These are phyloP conservation scores for Craterostigma plantagineum DNA, from an alignment of 257 asterid genomes.

Conservation along the genomic window DNA sequence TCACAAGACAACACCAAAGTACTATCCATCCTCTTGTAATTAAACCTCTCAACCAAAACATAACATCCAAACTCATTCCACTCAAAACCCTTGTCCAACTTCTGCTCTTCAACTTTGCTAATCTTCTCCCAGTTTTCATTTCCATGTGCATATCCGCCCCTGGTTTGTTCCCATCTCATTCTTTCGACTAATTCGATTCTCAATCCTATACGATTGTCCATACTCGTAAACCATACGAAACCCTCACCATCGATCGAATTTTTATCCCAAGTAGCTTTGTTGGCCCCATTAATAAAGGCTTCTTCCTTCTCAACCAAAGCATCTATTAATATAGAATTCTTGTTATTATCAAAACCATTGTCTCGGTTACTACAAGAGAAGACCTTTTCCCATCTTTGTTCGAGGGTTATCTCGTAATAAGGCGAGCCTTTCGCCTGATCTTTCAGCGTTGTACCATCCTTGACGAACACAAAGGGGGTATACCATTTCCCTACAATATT, in stretches of 20 bases:
- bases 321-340: slow-evolving; percentile 17
- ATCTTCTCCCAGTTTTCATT: slow-evolving; percentile 15
- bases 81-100: slow-evolving; percentile 4
- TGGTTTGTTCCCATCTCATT: slow-evolving; percentile 47
- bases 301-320: slow-evolving; percentile 16
- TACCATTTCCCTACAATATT: slow-evolving; percentile 43
- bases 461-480: slow-evolving; percentile 40
- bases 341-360: background rate
- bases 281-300: slow-evolving; percentile 12
- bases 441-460: slow-evolving; percentile 20
- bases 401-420: slow-evolving; percentile 35
- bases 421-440: slow-evolving; percentile 27
- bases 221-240: slow-evolving; percentile 25
- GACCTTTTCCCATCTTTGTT: slow-evolving; percentile 45
- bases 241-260: slow-evolving; percentile 11
- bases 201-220: slow-evolving; percentile 21
- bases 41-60: slow-evolving; percentile 12
- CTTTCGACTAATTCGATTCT: slow-evolving; percentile 32
- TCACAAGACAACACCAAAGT: too few relatives aligned
- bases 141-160: slow-evolving; percentile 22
- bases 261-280: slow-evolving; percentile 18
- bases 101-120: slow-evolving; percentile 13
- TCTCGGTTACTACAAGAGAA: slow-evolving; percentile 12
- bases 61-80: slow-evolving; percentile 32
- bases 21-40: too few relatives aligned